Evolutionary conservation across 371 early-diverging fungal species (phyloP), one percentile per base, ranked within the genome.

Genomic region (Massospora cicadina): DNA sequence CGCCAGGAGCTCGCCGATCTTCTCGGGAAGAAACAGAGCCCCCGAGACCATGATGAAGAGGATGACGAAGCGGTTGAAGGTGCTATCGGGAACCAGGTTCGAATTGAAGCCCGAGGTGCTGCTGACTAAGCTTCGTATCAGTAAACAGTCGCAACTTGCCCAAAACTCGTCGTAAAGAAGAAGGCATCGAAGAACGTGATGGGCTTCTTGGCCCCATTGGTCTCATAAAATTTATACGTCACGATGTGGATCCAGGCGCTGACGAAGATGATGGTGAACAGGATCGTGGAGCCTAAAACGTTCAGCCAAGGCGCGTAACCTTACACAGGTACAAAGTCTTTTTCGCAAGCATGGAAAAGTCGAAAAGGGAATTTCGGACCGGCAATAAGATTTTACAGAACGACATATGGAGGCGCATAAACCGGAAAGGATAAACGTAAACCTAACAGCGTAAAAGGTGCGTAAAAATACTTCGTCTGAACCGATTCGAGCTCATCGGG

Each of bases 1-100:
- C 25, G 71, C 72, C 55, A 86, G 70, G 54, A 87, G 73, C 61
- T 84, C 85, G n/a, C 80, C 64, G 54, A 87, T 72, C 32, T 74
- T 70, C 10, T 83, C 76, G 24, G 87, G 86, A 56, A 86, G 72
- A 70, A 77, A 86, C 43, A 86, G 73, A 25, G 82, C 76, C 10
- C 87, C 86, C 31, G 81, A 73, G 33, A 87, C 74, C 80, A 87
- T 79, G 33, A 87, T 78, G 58, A 75, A 79, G 54, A 85, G 68
- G 3, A 85, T 74, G 21, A 86, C 71, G 30, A 75, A 21, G n/a
- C 84, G 71, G n/a, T 77, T 76, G 43, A 80, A 79, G 63, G 68
- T 60, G 56, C 73, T 79, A 65, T 86, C 84, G 0, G 86, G 78
- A 60, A 76, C 72, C 29, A 87, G 78, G 32, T 77, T 67, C 1